Percentiles rank a stretch among this genome's conserved stretches.
phyloP scores from a whole-genome alignment of 495 filamentous ascomycete genomes.

The Pyrenopolyporus hunteri region DNA sequence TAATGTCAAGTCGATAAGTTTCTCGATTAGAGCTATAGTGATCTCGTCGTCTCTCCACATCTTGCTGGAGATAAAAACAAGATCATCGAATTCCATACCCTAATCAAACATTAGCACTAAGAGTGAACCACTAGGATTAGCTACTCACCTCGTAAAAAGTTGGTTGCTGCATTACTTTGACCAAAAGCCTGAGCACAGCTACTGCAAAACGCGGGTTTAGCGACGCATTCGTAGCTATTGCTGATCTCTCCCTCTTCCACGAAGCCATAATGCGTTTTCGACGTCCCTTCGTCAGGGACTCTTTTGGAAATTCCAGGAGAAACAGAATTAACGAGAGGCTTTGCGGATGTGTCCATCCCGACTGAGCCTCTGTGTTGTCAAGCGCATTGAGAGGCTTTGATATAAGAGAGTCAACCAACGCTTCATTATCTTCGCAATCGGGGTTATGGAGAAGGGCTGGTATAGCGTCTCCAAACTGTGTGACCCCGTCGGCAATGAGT shows the following conservation, averaged over 20 bases:
- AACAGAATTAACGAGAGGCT: constrained; percentile 22
- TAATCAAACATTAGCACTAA: constrained; percentile 12
- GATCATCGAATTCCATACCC: constrained; percentile 47
- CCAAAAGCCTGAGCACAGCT: constrained; percentile 50
- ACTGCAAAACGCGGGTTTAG: constrained; percentile 28
- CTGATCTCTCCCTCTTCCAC: constrained; percentile 39
- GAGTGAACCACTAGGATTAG: not conserved
- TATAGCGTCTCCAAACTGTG: constrained; percentile 6
- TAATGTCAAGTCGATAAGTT: constrained; percentile 34
- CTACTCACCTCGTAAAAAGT: constrained; percentile 55
- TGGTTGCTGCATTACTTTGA: constrained; percentile 54
- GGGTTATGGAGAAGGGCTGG: constrained; percentile 34
- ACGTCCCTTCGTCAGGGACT: constrained; percentile 42
- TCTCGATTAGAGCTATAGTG: constrained; percentile 26
- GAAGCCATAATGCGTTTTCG: constrained; percentile 48
- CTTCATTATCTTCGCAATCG: constrained; percentile 39
- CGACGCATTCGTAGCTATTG: constrained; percentile 18
- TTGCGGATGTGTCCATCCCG: constrained; percentile 37
- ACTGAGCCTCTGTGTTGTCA: constrained; percentile 24
- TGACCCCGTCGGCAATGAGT: not conserved
- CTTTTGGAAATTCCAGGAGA: constrained; percentile 28
- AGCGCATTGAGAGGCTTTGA: constrained; percentile 31
- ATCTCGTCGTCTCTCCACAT: constrained; percentile 19
- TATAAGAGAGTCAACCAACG: constrained; percentile 38
- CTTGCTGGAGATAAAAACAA: constrained; percentile 40